These are phyloP conservation scores for Pseudozyma flocculosa DNA, from an alignment of 1,284 basidiomycete species.

Conservation along the genomic window DNA sequence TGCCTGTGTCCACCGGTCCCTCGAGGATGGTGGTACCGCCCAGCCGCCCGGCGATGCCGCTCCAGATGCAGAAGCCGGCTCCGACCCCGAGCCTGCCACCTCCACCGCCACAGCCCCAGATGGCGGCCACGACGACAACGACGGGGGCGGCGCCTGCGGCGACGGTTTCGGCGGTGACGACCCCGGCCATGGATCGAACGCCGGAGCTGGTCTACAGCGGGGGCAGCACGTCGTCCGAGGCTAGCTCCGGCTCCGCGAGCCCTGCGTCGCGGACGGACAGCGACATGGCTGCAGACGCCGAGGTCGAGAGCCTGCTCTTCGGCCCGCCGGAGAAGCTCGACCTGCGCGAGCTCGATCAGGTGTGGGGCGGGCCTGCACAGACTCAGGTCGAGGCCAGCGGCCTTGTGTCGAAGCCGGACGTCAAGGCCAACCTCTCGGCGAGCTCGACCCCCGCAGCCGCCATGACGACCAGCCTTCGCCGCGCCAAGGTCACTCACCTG, in stretches of 20 bases:
- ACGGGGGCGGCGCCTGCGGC: too few relatives aligned
- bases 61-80: not conserved
- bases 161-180: too few relatives aligned
- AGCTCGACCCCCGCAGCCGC: not conserved
- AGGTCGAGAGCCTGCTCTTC: slow-evolving; percentile 32
- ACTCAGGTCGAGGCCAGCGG: too few relatives aligned
- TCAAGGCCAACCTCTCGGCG: not conserved
- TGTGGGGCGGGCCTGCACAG: slow-evolving; percentile 13
- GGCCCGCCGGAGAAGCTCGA: slow-evolving; percentile 34
- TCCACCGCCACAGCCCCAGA: too few relatives aligned
- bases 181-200: slow-evolving; percentile 2
- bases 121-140: too few relatives aligned
- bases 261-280: slow-evolving; percentile 15
- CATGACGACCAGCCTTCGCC: not conserved
- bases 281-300: slow-evolving; percentile 14
- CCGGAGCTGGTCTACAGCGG: slow-evolving; percentile 22
- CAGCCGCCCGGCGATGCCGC: not conserved
- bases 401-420: too few relatives aligned
- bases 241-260: slow-evolving; percentile 24
- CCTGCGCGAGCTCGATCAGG: slow-evolving; percentile 30
- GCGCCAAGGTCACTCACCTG: not conserved
- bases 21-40: not conserved
- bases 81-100: too few relatives aligned
- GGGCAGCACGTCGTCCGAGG: slow-evolving; percentile 17
- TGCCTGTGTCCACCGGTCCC: not conserved